Evolutionary conservation across 192 early-diverging fungal genomes (phyloP).

Genomic region (Polychytrium aggregatum): DNA sequence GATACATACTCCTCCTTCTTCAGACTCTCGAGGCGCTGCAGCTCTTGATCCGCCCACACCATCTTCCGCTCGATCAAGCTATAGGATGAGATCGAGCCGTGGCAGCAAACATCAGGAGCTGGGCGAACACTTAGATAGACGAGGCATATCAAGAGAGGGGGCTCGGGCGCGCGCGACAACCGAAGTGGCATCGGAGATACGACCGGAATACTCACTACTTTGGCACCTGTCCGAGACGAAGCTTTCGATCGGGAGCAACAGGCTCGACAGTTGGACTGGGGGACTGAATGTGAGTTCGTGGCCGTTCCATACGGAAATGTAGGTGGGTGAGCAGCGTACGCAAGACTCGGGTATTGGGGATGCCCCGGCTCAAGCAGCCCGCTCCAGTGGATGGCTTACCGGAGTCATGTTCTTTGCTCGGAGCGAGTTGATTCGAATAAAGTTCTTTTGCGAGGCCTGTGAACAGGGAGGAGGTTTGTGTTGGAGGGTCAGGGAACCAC

Average conservation of each 20-base stretch:
- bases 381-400: background rate
- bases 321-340: background rate
- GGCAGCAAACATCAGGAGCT: background rate
- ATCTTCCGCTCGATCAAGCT: slow-evolving; percentile 42
- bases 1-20: slow-evolving; percentile 25
- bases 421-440: slow-evolving; percentile 27
- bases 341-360: background rate
- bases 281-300: background rate
- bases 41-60: slow-evolving; percentile 40
- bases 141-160: too few species aligned
- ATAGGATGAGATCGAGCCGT: background rate
- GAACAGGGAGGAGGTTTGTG: too few species aligned
- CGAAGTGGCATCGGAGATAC: too few species aligned
- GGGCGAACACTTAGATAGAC: too few species aligned
- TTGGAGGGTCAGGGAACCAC: too few species aligned
- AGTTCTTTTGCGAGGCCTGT: slow-evolving; percentile 23
- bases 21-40: slow-evolving; percentile 24
- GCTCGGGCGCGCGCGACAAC: too few species aligned
- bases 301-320: background rate
- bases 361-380: background rate
- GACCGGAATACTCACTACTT: slow-evolving; percentile 30
- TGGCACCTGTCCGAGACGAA: slow-evolving; percentile 31
- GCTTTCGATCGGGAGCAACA: slow-evolving; percentile 12
- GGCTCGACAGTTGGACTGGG: slow-evolving; percentile 6
- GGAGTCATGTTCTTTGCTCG: slow-evolving; percentile 16